Percentiles rank a stretch among this genome's conserved stretches.
These are phyloP conservation scores for Ogataea pilisensis DNA, from an alignment of 805 yeast species.

Conservation along the genomic window DNA sequence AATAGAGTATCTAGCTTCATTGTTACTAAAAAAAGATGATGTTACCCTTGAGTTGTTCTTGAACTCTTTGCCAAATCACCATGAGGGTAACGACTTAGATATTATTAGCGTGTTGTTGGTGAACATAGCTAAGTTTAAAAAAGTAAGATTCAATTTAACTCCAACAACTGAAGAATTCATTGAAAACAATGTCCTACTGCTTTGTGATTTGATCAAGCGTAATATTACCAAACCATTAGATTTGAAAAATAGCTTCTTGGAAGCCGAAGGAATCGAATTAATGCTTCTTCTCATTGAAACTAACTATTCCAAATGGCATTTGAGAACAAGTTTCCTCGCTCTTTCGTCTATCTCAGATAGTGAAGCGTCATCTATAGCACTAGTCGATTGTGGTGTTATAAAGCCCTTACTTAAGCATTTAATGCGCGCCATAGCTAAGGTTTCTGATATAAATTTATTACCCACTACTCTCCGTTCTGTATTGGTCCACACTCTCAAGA, in stretches of 20 bases:
- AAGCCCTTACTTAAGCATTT: constrained; percentile 15
- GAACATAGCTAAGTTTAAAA: constrained; percentile 10
- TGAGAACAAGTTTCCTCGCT: constrained; percentile 9
- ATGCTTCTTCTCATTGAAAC: constrained; percentile 10
- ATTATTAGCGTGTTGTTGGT: constrained; percentile 12
- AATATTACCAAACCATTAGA: neutral
- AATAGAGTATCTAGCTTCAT: constrained; percentile 13
- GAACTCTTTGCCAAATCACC: neutral
- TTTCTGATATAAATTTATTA: neutral
- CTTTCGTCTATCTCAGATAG: constrained; percentile 5
- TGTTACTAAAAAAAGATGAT: constrained; percentile 2
- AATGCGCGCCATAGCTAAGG: neutral
- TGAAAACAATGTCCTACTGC: constrained; percentile 13
- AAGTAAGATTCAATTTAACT: neutral
- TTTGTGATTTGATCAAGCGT: constrained; percentile 7
- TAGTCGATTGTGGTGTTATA: constrained; percentile 10
- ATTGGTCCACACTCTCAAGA: constrained; percentile 1
- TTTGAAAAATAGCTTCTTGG: constrained; percentile 4
- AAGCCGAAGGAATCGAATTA: constrained; percentile 17
- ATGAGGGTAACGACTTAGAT: constrained; percentile 1
- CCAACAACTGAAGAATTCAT: constrained; percentile 10
- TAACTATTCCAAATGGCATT: constrained; percentile 14
- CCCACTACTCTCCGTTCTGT: constrained; percentile 5
- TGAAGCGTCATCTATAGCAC: constrained; percentile 2
- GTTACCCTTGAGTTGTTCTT: constrained; percentile 1